Base-by-base conservation (phyloP, 805 yeast species). In the Candida incommunis region DNA sequence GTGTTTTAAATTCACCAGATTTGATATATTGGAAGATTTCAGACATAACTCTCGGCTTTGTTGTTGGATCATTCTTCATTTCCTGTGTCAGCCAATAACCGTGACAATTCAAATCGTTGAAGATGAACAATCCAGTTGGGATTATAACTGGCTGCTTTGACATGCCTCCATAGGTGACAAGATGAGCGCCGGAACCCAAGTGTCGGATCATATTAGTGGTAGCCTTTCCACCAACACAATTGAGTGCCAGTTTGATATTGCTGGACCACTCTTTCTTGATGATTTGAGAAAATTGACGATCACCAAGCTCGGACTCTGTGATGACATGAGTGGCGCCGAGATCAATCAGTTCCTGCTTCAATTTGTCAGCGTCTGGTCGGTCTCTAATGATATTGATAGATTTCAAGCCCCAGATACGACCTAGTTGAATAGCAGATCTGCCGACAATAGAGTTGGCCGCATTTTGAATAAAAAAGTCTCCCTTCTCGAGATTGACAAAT, bases 381-480 rank as follows among this genome's bases (percentile, higher is more conserved):
- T 85, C 84, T 62, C 99, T 78, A 43, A 92, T 82, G 41, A 92
- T 92, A 49, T 84, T 80, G 52, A 92, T 73, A 9, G 95, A 85
- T 55, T 86, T 85, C 58, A 80, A 63, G 1, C 95, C 95, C 60
- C 81, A 70, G 23, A 78, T 68, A 51, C 76, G 75, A 24, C 84
- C 95, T 45, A 92, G 75, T 63, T 92, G 99, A 42, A 86, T 72
- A 4, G 95, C 97, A 54, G 82, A 79, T 53, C 86, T 78, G 3
- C 96, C 95, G 9, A 92, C 99, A 23, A 92, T 94, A 4, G 95
- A 85, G 52, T 86, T 92, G 27, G 95, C 97, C 25, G 96, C 98
- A 56, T 90, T 92, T 65, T 92, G 97, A 50, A 92, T 78, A 50
- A 92, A 75, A 95, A 95, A 92, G 61, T 88, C 70, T 18, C 85